Evolutionary conservation across 331 rosid species (phyloP).

Genomic region (Prunus yedoensis): DNA sequence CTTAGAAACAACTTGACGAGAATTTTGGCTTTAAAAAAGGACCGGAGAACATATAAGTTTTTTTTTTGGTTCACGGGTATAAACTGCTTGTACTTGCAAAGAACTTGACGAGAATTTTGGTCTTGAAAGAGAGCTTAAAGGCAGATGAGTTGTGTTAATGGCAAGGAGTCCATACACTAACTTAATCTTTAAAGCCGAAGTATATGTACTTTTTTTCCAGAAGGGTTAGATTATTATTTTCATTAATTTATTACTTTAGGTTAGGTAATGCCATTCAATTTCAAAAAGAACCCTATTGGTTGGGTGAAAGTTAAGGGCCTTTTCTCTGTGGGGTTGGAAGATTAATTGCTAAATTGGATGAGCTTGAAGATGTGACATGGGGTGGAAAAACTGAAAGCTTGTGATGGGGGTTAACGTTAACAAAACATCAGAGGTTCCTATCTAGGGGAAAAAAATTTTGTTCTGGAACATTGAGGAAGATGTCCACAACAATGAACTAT

Average conservation of each 20-base stretch:
- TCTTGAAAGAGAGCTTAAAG: neutral
- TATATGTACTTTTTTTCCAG: no score
- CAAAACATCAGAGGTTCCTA: neutral
- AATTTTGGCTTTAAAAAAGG: neutral
- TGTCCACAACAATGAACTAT: neutral
- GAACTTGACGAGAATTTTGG: neutral
- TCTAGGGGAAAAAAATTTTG: neutral
- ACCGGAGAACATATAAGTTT: no score
- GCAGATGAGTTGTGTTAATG: no score
- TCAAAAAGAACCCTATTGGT: no score
- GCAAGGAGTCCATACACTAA: no score
- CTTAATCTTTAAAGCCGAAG: no score
- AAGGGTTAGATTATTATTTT: no score
- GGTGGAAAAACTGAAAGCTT: neutral
- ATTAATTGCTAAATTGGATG: neutral
- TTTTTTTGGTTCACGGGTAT: no score
- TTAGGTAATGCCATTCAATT: neutral
- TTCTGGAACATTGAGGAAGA: constrained; percentile 5
- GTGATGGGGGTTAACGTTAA: neutral
- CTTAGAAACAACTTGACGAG: neutral
- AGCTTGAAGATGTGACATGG: neutral
- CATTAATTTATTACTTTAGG: neutral
- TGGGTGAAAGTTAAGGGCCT: no score
- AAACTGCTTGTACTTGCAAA: neutral
- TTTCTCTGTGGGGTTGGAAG: neutral